Evolutionary conservation across 192 early-diverging fungal genomes (phyloP), one percentile per base, ranked within the genome.

Genomic region (Backusella circina): DNA sequence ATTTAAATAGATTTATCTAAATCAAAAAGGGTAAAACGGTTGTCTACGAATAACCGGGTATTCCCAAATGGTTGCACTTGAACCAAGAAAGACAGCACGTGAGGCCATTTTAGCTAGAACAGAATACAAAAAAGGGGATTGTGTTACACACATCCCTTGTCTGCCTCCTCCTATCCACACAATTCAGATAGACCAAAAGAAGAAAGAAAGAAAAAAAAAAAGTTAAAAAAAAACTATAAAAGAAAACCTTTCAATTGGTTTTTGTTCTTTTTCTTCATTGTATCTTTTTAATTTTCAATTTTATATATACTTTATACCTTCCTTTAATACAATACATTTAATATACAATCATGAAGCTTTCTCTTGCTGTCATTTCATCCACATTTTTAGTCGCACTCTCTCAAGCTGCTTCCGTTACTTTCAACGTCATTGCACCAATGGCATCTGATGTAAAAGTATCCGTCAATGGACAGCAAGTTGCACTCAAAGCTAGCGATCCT

Each of bases 401-500:
- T 26, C 74, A 82, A 51, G 83, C 85, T 32, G 83, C 85, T 26
- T 15, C 70, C 28, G 37, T 77, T 41, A 80, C 73, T 47, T 86
- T 86, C 37, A 74, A 70, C 5, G 85, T 86, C 37, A 72, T 86
- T 31, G 85, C 81, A 33, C 85, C 85, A 51, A 81, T 75, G 21
- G 81, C 73, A 4, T 77, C 67, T 21, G 71, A 61, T 47, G 83
- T 84, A 5, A 75, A 80, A 51, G 84, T 86, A 3, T 73, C 72
- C 15, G 77, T 86, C 15, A 77, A 77, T 65, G 83, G 83, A 35
- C 68, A 76, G 51, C n/a, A 16, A 28, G 65, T 75, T 1, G 47
- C 71, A 32, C 44, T 86, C 50, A 82, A 71, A 1, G 79, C 80
- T 18, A 23, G 73, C 4, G 81, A 86, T 30, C 73, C 83, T 23